Evolutionary conservation across 495 filamentous ascomycete genomes (phyloP), one percentile per base, ranked within the genome.

Genomic region (Pyrenopolyporus hunteri): DNA sequence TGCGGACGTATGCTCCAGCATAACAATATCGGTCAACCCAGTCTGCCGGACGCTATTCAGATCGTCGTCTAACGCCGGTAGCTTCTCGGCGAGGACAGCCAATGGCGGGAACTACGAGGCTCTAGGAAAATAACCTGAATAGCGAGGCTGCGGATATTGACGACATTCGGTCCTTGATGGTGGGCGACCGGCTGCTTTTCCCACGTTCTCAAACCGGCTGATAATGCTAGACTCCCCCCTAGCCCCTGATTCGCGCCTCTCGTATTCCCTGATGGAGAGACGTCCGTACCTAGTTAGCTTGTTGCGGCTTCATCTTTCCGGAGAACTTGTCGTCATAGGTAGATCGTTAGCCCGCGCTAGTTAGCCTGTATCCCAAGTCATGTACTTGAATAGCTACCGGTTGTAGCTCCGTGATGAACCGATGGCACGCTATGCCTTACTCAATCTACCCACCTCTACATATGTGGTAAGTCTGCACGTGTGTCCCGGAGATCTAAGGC

Each of bases 151-250:
- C n/a, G 23, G 10, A 25, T 22, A 23, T 42, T 42, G 37, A 42
- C 37, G 37, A 13, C 37, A 42, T 42, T 4, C n/a, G n/a, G n/a
- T n/a, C n/a, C n/a, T n/a, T n/a, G n/a, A n/a, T n/a, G n/a, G n/a
- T n/a, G n/a, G n/a, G n/a, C n/a, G n/a, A n/a, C n/a, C n/a, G n/a
- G n/a, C n/a, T n/a, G n/a, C n/a, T n/a, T n/a, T n/a, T n/a, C n/a
- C n/a, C n/a, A n/a, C n/a, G n/a, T n/a, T n/a, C n/a, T 3, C n/a
- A 43, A 6, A 2, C 29, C 9, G 13, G 45, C 23, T 39, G 46
- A 11, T 20, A 13, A 33, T 31, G 13, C 33, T 59, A 59, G 22
- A 22, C 25, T 59, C 54, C 55, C 32, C 37, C 45, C 56, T 50
- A 28, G 28, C 14, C 14, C 17, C 10, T 22, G 35, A 23, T 43